Percentiles rank a stretch among this genome's conserved stretches.
phyloP scores from a whole-genome alignment of 2,329 filamentous ascomycete genomes.

The Amesomyces nigricolor region DNA sequence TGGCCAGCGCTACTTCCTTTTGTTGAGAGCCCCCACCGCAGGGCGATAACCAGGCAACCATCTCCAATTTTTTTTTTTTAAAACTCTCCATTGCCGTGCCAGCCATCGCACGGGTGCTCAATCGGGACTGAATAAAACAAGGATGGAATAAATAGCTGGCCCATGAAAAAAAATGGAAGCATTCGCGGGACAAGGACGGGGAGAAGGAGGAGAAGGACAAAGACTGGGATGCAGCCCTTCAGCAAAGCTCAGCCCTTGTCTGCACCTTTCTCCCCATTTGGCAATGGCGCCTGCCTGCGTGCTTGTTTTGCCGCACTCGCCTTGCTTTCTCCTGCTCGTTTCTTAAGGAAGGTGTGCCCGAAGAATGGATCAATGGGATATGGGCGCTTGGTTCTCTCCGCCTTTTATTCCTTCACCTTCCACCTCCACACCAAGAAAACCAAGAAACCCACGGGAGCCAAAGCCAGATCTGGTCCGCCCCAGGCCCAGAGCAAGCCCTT shows the following conservation, averaged over 20 bases:
- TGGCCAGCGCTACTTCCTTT: constrained; percentile 17
- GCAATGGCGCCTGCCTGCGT: constrained; percentile 5
- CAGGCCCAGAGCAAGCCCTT: constrained; percentile 10
- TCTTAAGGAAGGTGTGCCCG: neutral
- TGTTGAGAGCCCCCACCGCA: constrained; percentile 20
- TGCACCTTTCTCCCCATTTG: constrained; percentile 19
- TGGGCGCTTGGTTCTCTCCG: too few species aligned
- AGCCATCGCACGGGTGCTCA: constrained; percentile 10
- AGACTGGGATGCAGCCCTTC: neutral
- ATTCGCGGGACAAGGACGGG: constrained; percentile 1
- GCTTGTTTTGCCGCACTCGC: constrained; percentile 11
- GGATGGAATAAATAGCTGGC: constrained; percentile 16
- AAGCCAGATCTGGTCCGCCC: constrained; percentile 3
- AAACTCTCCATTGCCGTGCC: constrained; percentile 19
- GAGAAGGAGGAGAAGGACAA: too few species aligned
- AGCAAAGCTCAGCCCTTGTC: neutral
- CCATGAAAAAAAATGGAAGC: constrained; percentile 7
- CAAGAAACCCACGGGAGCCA: neutral
- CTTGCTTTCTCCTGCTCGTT: constrained; percentile 8
- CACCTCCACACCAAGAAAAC: neutral
- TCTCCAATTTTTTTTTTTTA: neutral
- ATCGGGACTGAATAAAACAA: constrained; percentile 22
- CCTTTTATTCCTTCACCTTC: neutral
- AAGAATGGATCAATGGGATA: neutral
- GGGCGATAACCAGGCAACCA: constrained; percentile 24